Conservation (phyloP, 257 asterid genomes). For the Coffea canephora region DNA sequence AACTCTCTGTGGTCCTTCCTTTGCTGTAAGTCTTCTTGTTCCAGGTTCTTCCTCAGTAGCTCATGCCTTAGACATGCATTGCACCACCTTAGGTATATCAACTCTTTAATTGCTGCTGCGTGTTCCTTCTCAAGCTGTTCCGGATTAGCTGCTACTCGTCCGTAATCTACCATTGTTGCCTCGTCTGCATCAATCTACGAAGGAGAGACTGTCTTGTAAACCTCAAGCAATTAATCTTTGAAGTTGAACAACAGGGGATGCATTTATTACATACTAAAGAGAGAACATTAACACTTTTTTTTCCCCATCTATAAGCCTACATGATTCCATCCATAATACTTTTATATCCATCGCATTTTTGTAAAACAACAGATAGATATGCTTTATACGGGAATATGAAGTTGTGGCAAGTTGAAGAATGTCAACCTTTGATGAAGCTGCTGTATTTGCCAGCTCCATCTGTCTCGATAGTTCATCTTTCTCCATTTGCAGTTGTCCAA, state of each 20-base stretch:
- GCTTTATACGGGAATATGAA: not conserved
- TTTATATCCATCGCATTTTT: not conserved
- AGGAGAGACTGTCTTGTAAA: not conserved
- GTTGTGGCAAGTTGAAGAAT: not conserved
- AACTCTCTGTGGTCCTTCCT: slow-evolving; percentile 12
- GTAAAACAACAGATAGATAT: not conserved
- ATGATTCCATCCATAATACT: too few species aligned
- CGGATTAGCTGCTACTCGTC: slow-evolving; percentile 22
- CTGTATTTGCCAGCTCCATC: slow-evolving; percentile 33
- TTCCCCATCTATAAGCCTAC: too few species aligned
- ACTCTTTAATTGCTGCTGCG: slow-evolving; percentile 34
- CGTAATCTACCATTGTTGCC: slow-evolving; percentile 26
- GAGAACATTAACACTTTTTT: not conserved
- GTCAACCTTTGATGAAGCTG: slow-evolving; percentile 41
- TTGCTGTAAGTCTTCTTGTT: slow-evolving; percentile 21
- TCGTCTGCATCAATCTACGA: slow-evolving; percentile 35
- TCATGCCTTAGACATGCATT: slow-evolving; percentile 55
- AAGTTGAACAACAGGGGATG: not conserved
- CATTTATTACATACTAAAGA: not conserved
- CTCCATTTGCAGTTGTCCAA: slow-evolving; percentile 31
- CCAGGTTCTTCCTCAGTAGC: slow-evolving; percentile 38
- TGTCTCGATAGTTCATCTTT: slow-evolving; percentile 22
- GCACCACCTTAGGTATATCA: slow-evolving; percentile 46
- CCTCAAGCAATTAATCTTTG: not conserved
- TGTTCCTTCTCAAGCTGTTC: slow-evolving; percentile 30